These are phyloP conservation scores for Bromus sterilis DNA, from an alignment of 176 grass and related monocot genomes.

Conservation along the genomic window DNA sequence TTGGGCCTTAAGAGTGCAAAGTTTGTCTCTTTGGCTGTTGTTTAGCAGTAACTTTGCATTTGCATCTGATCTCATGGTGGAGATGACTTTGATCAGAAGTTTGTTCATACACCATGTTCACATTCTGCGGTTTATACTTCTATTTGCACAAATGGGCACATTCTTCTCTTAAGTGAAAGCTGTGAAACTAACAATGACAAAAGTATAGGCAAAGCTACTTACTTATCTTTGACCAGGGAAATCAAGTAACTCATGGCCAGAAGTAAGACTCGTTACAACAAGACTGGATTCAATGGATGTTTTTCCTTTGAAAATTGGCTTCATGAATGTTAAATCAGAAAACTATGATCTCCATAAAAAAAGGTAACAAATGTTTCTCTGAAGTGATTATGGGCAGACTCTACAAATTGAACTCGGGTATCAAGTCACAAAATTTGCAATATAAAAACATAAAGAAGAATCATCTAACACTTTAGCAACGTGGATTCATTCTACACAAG, in stretches of 20 bases:
- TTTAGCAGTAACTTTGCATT: conserved; percentile 20
- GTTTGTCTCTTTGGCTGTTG: conserved; percentile 7
- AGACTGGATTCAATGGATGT: too few relatives aligned
- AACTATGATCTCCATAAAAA: not conserved
- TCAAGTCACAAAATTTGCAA: not conserved
- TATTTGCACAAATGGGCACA: not conserved
- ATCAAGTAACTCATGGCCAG: not conserved
- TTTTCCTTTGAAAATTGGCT: too few relatives aligned
- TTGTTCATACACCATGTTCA: not conserved
- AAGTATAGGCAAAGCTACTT: not conserved
- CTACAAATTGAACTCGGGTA: not conserved
- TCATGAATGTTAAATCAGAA: not conserved
- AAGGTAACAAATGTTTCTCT: not conserved
- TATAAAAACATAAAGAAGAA: not conserved
- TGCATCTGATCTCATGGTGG: conserved; percentile 4
- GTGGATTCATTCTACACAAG: not conserved
- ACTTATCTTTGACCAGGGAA: not conserved
- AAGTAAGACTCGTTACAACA: not conserved
- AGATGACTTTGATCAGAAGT: conserved; percentile 9
- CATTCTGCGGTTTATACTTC: not conserved
- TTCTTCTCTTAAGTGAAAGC: not conserved
- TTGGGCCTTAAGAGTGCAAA: not conserved
- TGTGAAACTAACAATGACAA: not conserved
- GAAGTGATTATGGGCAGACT: not conserved
- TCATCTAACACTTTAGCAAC: not conserved